phyloP scores from a whole-genome alignment of 73 alveolate species.

The Breviolum minutum region DNA sequence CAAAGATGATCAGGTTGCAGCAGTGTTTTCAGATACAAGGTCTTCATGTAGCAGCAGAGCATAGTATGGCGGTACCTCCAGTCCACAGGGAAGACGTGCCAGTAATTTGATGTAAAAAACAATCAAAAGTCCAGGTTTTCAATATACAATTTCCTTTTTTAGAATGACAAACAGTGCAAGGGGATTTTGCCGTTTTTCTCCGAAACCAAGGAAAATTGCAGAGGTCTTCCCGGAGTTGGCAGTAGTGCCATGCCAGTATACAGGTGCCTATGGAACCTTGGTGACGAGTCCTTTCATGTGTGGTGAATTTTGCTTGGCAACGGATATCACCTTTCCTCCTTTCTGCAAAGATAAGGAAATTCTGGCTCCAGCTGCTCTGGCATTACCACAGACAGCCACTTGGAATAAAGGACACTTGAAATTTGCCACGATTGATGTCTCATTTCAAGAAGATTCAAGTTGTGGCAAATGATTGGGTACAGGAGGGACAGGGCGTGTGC shows the following conservation, averaged over 20 bases:
- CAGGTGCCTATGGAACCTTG: slow-evolving; percentile 27
- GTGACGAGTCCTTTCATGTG: background rate
- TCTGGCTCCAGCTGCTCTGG: slow-evolving; percentile 41
- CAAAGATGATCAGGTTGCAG: no score
- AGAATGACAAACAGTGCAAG: no score
- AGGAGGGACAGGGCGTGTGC: no score
- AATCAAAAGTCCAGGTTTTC: background rate
- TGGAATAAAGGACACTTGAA: background rate
- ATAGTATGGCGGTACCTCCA: no score
- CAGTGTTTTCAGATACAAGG: no score
- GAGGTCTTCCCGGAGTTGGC: slow-evolving; percentile 45
- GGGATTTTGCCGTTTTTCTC: no score
- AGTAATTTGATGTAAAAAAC: no score
- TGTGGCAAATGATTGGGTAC: no score
- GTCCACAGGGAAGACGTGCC: background rate
- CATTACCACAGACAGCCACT: slow-evolving; percentile 20
- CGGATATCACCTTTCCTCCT: background rate
- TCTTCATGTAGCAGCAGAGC: no score
- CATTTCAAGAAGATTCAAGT: no score
- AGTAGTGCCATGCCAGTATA: slow-evolving; percentile 56
- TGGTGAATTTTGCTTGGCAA: background rate
- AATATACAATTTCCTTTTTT: no score
- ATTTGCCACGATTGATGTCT: no score
- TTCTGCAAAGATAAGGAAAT: background rate
- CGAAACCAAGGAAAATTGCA: background rate